Evolutionary conservation across 352 stramenopile genomes (phyloP).

Genomic region (Phytopythium oedochilum): DNA sequence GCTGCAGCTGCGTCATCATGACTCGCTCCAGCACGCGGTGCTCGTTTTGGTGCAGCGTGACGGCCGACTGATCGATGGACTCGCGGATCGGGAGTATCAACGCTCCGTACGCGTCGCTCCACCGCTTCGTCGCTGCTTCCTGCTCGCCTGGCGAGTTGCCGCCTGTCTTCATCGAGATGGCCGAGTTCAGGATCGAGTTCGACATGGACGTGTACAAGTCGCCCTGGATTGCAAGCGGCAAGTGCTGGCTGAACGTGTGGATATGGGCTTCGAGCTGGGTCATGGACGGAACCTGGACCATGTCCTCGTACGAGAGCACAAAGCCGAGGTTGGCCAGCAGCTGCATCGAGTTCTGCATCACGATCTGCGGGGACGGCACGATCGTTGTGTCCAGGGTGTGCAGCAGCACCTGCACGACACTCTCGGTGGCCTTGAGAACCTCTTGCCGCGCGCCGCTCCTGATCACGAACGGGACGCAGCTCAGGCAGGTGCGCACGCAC

Average conservation of each 20-base stretch:
- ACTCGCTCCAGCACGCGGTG: conserved; percentile 55
- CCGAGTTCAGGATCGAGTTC: conserved; percentile 74
- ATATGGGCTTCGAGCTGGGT: conserved; percentile 60
- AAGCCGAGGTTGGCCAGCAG: conserved; percentile 59
- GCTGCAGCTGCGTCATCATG: conserved; percentile 63
- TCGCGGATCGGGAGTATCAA: conserved; percentile 66
- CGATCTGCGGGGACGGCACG: conserved; percentile 48
- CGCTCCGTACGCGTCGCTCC: conserved; percentile 50
- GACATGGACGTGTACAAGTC: conserved; percentile 79
- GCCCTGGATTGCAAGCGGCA: conserved; percentile 65
- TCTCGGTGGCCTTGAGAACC: conserved; percentile 46
- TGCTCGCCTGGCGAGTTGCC: conserved; percentile 28
- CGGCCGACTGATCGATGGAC: conserved; percentile 62
- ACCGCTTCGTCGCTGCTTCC: conserved; percentile 13
- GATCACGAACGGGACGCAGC: conserved; percentile 58
- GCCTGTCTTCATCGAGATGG: conserved; percentile 46
- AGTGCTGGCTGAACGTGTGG: conserved; percentile 66
- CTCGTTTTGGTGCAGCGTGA: conserved; percentile 68
- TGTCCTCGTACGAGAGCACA: conserved; percentile 65
- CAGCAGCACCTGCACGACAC: conserved; percentile 46
- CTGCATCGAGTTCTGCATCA: conserved; percentile 70
- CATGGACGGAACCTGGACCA: conserved; percentile 66
- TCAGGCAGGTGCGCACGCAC: conserved; percentile 50
- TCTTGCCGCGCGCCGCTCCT: conserved; percentile 43
- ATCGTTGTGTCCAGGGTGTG: conserved; percentile 59